phyloP scores from a whole-genome alignment of 139 green algal genomes.

The Eudorina sp. region DNA sequence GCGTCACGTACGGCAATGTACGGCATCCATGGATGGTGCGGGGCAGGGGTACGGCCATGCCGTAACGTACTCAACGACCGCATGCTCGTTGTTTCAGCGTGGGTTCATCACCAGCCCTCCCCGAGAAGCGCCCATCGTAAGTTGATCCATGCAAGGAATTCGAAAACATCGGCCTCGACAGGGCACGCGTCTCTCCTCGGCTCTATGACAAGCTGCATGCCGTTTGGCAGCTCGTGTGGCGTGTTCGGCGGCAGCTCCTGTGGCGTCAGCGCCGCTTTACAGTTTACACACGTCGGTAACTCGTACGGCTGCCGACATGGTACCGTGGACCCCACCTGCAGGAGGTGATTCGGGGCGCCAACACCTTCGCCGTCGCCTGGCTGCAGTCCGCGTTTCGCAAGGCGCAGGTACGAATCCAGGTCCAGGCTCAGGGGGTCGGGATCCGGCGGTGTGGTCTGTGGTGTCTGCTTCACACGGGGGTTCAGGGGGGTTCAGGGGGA shows the following conservation, averaged over 20 bases:
- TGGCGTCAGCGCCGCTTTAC: too few relatives aligned
- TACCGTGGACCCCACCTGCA: neutral
- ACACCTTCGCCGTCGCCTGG: slow-evolving; percentile 10
- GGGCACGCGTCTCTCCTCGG: neutral
- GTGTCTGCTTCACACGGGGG: neutral
- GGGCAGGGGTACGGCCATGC: neutral
- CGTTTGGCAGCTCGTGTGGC: too few relatives aligned
- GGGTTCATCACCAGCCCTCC: neutral
- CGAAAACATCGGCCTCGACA: neutral
- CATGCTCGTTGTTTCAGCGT: neutral
- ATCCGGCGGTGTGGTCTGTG: neutral
- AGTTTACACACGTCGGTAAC: neutral
- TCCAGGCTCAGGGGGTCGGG: neutral
- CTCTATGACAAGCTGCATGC: neutral
- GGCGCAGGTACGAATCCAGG: neutral
- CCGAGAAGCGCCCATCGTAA: neutral
- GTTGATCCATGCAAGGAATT: too few relatives aligned
- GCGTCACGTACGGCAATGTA: neutral
- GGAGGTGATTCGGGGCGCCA: neutral
- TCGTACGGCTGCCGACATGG: neutral
- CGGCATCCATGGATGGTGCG: too few relatives aligned
- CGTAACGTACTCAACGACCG: neutral
- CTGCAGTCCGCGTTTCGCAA: neutral
- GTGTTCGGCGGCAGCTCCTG: too few relatives aligned
- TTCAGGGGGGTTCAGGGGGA: too few relatives aligned